Base-by-base conservation (phyloP, 257 asterid genomes). In the Hygrophila difformis region DNA sequence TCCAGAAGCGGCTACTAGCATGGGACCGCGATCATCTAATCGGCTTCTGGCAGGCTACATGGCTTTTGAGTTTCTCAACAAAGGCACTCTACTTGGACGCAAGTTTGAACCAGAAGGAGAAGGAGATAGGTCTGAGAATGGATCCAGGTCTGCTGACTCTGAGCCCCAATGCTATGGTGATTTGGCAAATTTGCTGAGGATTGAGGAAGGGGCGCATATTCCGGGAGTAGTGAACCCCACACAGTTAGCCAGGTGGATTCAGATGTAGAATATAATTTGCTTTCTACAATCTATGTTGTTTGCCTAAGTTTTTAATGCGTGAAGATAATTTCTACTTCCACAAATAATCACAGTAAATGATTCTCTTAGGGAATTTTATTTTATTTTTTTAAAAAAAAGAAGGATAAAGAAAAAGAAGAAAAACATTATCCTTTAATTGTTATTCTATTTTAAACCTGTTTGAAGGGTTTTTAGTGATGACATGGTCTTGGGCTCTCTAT, bases 221-320 rank as follows among this genome's bases (percentile, higher is more conserved):
- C 76, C 84, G 1, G 92, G 84, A 3, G 66, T 83, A 17, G 80
- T 83, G 31, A 79, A 83, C 66, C 94, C 94, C 46, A 69, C 82
- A 6, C 76, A 79, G 41, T 63, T 83, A 56, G 71, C 71, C 12
- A 61, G 76, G 53, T 83, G 94, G 92, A 71, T 83, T 67, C 74
- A 67, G 68, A 72, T 75, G 79, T 82, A 59, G 68, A 24, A 24
- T 3, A 24, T 3, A 8, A 24, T 24, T 24, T 24, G 31, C 31
- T 3, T 24, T 24, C 31, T 8, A 24, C 31, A 24, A 24, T 24
- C 31, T 24, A 0, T 26, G 8, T 26, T 26, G n/a, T n/a, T n/a
- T n/a, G n/a, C n/a, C n/a, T n/a, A n/a, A n/a, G n/a, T n/a, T n/a
- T n/a, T n/a, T n/a, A n/a, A n/a, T n/a, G n/a, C n/a, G n/a, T n/a